Evolutionary conservation across 768 basidiomycete genomes (phyloP).

Genomic region (Pisolithus sp.): DNA sequence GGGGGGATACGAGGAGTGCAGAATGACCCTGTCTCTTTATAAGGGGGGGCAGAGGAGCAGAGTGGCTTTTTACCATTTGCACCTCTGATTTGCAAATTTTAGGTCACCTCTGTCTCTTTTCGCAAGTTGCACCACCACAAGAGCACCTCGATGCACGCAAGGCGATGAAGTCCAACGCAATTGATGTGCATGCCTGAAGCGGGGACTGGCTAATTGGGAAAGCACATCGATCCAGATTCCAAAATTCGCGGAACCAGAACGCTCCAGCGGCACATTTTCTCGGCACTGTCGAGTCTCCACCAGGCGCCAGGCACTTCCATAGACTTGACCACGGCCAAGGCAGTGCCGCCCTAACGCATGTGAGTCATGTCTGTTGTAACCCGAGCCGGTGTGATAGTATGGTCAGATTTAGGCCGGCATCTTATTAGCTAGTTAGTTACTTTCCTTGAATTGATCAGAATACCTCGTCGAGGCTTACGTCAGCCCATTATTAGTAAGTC

Average conservation of each 20-base stretch:
- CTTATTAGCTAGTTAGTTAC: too few relatives aligned
- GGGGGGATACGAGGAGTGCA: constrained; percentile 6
- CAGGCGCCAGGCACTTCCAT: not conserved
- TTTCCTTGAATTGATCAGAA: too few relatives aligned
- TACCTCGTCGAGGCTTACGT: too few relatives aligned
- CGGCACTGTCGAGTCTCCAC: not conserved
- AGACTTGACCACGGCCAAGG: not conserved
- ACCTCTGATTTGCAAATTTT: not conserved
- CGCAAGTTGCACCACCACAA: not conserved
- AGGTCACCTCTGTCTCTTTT: not conserved
- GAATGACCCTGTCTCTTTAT: not conserved
- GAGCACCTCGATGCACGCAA: not conserved
- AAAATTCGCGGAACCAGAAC: not conserved
- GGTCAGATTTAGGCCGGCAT: too few relatives aligned
- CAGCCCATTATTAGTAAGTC: too few relatives aligned
- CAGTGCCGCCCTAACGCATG: not conserved
- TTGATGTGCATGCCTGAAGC: not conserved
- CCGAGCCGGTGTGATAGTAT: too few relatives aligned
- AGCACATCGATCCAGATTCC: not conserved
- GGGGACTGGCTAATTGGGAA: not conserved
- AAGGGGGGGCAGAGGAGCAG: not conserved
- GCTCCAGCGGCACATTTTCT: not conserved
- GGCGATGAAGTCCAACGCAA: not conserved
- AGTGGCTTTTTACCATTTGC: not conserved
- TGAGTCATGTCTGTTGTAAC: not conserved